A percentile compares a stretch with the other conserved stretches of the same genome.
Evolutionary conservation across 129 eudicot genomes (phyloP).

Genomic region (Artemisia argyi): DNA sequence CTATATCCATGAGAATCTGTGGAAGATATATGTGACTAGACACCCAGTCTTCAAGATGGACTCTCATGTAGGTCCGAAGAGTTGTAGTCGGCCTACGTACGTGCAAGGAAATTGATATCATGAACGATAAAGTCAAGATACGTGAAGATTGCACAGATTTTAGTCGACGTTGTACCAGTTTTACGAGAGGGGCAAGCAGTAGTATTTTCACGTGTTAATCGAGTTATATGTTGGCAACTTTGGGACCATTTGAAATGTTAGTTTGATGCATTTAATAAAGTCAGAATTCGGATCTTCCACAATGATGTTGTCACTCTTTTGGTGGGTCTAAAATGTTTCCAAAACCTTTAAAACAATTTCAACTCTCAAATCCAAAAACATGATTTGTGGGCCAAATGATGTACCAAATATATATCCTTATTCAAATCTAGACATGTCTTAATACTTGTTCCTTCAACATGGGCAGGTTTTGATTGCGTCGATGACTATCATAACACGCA

Average conservation of each 20-base stretch:
- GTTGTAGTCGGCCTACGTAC: not conserved
- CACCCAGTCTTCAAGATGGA: not conserved
- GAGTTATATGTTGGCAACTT: not conserved
- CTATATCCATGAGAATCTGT: constrained; percentile 12
- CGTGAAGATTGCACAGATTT: constrained; percentile 14
- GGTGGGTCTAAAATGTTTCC: not conserved
- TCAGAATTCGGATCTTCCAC: not conserved
- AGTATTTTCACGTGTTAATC: not conserved
- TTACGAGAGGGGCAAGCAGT: not conserved
- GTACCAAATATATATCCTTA: not conserved
- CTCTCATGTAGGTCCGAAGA: not conserved
- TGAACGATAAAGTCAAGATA: not conserved
- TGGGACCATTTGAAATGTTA: not conserved
- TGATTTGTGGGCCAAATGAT: constrained; percentile 5
- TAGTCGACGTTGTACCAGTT: not conserved
- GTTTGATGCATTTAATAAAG: not conserved
- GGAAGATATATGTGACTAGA: constrained; percentile 14
- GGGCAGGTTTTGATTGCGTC: not conserved
- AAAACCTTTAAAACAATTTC: too few species aligned
- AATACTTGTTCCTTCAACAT: constrained; percentile 15
- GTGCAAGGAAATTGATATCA: not conserved
- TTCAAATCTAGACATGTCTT: not conserved
- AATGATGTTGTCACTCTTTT: not conserved
- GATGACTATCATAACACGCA: too few species aligned
- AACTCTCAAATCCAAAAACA: not conserved